phyloP scores from a whole-genome alignment of 2,329 filamentous ascomycete genomes.

The Xylariaceae sp. region DNA sequence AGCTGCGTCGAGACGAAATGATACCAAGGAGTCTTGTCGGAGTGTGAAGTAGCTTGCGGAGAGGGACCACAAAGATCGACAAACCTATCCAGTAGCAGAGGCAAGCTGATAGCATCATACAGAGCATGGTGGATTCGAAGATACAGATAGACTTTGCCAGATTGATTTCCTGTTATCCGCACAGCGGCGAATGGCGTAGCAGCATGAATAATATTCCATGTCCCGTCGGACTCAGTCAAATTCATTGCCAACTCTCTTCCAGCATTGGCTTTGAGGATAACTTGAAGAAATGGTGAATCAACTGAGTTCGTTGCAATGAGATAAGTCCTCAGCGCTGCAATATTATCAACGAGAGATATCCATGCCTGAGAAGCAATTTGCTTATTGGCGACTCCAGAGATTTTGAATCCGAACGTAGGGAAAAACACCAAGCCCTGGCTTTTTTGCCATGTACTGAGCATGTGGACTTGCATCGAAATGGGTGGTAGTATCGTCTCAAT shows the following conservation, averaged over 20 bases:
- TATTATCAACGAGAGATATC: conserved; percentile 49
- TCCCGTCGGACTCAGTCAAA: conserved; percentile 13
- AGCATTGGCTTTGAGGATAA: conserved; percentile 44
- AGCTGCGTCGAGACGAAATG: conserved; percentile 21
- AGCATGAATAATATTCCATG: conserved; percentile 21
- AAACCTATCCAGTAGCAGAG: conserved; percentile 51
- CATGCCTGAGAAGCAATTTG: conserved; percentile 55
- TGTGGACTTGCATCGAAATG: conserved; percentile 74
- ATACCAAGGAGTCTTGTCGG: conserved; percentile 22
- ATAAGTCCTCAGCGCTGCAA: conserved; percentile 65
- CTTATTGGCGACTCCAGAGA: conserved; percentile 38
- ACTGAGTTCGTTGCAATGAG: conserved; percentile 52
- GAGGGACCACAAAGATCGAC: conserved; percentile 19
- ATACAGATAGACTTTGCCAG: conserved; percentile 34
- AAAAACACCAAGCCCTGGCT: conserved; percentile 66
- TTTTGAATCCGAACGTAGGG: conserved; percentile 62
- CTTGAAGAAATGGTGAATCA: conserved; percentile 58
- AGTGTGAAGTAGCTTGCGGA: neutral
- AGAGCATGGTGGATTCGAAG: conserved; percentile 78
- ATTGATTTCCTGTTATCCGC: conserved; percentile 9
- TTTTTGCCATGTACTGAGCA: conserved; percentile 73
- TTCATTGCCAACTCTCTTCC: conserved; percentile 26
- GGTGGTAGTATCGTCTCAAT: conserved; percentile 62
- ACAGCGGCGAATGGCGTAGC: conserved; percentile 26
- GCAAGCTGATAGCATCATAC: conserved; percentile 81